Percentiles rank a stretch among this genome's conserved stretches.
phyloP scores from a whole-genome alignment of 345 rosid species.

The Eutrema japonicum region DNA sequence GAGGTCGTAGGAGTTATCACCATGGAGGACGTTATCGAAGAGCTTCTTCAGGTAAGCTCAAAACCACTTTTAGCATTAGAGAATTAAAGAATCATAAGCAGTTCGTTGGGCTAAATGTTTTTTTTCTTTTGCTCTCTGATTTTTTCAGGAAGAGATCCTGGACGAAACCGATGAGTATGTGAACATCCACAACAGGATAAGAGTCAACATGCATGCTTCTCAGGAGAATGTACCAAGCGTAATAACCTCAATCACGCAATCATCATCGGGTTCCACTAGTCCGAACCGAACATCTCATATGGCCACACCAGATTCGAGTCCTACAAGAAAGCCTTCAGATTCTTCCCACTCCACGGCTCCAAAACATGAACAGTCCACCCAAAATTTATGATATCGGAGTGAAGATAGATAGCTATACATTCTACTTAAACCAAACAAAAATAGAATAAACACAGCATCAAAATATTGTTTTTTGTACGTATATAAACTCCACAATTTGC shows the following conservation, averaged over 20 bases:
- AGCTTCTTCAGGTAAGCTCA: constrained; percentile 85
- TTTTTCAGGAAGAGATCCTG: constrained; percentile 85
- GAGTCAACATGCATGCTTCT: constrained; percentile 76
- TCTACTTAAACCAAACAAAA: too few species aligned
- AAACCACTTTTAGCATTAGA: neutral
- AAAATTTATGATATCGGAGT: neutral
- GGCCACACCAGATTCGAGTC: constrained; percentile 43
- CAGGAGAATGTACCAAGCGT: constrained; percentile 53
- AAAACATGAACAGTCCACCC: constrained; percentile 2
- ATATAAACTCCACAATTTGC: too few species aligned
- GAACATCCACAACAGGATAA: constrained; percentile 92
- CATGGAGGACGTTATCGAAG: constrained; percentile 98
- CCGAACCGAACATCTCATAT: constrained; percentile 36
- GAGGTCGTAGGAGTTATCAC: constrained; percentile 89
- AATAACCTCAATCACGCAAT: constrained; percentile 44
- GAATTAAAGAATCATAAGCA: neutral
- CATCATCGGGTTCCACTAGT: constrained; percentile 45
- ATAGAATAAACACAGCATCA: too few species aligned
- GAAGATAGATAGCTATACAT: neutral
- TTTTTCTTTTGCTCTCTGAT: constrained; percentile 25
- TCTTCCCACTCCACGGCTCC: constrained; percentile 3
- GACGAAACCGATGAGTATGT: constrained; percentile 97
- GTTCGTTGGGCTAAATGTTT: neutral
- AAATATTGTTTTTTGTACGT: too few species aligned
- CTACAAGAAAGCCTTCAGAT: constrained; percentile 20